phyloP scores from a whole-genome alignment of 2,329 filamentous ascomycete species.

The Epichloe scottii region DNA sequence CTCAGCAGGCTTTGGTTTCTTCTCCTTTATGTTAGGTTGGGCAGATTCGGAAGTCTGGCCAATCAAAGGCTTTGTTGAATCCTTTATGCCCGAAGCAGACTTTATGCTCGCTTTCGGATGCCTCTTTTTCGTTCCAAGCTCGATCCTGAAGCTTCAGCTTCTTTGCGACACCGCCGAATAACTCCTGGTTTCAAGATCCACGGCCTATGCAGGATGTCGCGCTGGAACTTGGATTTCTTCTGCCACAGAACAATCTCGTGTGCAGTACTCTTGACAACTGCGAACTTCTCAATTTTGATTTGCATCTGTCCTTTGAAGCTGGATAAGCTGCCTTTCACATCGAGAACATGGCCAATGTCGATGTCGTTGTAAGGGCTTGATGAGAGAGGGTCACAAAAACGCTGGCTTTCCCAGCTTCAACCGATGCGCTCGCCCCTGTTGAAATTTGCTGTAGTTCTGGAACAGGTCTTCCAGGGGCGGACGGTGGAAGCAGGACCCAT shows the following conservation, averaged over 20 bases:
- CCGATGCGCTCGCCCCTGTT: background rate
- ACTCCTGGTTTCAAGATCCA: constrained; percentile 42
- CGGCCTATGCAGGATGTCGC: constrained; percentile 34
- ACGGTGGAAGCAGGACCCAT: constrained; percentile 7
- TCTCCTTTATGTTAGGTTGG: constrained; percentile 1
- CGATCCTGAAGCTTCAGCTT: constrained; percentile 26
- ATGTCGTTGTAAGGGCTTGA: constrained; percentile 19
- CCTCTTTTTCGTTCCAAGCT: constrained; percentile 14
- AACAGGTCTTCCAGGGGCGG: background rate
- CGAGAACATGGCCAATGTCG: constrained; percentile 41
- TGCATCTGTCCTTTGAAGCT: constrained; percentile 36
- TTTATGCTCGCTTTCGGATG: constrained; percentile 11
- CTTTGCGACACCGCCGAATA: constrained; percentile 36
- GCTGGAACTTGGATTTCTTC: constrained; percentile 36
- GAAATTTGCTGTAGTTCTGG: background rate
- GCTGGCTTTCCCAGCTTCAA: background rate
- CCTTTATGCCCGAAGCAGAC: background rate
- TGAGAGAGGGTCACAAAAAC: background rate
- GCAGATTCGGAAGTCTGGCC: constrained; percentile 3
- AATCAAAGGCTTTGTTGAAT: background rate
- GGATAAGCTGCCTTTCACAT: constrained; percentile 41
- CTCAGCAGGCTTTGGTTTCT: constrained; percentile 1
- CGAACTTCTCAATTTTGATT: constrained; percentile 38
- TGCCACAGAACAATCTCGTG: constrained; percentile 49
- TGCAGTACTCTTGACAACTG: constrained; percentile 36